Evolutionary conservation across 805 yeast genomes (phyloP).

Genomic region (Metschnikowia henanensis): DNA sequence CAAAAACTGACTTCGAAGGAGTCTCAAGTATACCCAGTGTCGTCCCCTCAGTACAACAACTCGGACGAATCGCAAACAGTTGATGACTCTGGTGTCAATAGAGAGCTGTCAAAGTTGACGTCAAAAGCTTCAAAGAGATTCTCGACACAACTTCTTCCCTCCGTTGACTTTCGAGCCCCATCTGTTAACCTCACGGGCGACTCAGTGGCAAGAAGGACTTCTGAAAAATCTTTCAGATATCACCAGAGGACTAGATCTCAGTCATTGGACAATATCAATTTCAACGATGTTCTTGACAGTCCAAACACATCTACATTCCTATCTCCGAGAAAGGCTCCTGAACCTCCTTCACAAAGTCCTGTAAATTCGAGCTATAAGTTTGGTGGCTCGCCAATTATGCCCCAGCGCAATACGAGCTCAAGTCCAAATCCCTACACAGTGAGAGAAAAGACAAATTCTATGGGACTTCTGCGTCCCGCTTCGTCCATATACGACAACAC

Average conservation of each 20-base stretch:
- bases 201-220: neutral
- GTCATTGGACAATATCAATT: conserved; percentile 43
- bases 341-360: conserved; percentile 52
- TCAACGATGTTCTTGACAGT: conserved; percentile 4
- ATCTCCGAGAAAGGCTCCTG: conserved; percentile 75
- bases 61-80: conserved; percentile 20
- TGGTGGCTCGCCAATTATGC: conserved; percentile 24
- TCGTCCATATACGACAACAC: conserved; percentile 53
- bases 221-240: neutral
- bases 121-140: conserved; percentile 12
- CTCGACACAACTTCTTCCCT: conserved; percentile 38
- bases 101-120: conserved; percentile 1
- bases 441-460: conserved; percentile 20
- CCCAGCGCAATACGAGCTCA: neutral
- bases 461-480: conserved; percentile 38
- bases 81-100: neutral
- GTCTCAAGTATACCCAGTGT: neutral
- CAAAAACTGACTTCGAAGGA: neutral
- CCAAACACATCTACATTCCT: conserved; percentile 36
- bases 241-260: conserved; percentile 52
- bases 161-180: conserved; percentile 28
- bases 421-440: conserved; percentile 22
- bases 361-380: conserved; percentile 31
- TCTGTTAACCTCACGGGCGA: neutral
- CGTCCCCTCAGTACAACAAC: conserved; percentile 15